Base-by-base conservation (phyloP, 2,329 filamentous ascomycete species). In the Colletotrichum trifolii region DNA sequence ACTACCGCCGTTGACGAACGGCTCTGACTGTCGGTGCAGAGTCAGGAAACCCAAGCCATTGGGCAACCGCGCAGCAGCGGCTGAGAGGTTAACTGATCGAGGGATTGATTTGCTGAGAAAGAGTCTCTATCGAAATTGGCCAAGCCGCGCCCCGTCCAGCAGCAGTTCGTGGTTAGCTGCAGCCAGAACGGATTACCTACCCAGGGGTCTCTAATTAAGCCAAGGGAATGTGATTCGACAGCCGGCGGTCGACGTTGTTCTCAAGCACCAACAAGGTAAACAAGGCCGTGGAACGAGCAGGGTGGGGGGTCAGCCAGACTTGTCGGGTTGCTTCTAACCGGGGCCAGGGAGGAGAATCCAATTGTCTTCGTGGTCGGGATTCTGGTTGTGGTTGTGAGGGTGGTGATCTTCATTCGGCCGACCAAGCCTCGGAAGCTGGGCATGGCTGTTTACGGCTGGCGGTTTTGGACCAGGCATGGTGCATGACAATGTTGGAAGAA, bases 381-480 rank as follows among this genome's bases (percentile, higher is more conserved):
- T 5, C 25, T 25, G 25, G 25, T 25, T 25, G 38, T 52, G 47
- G 35, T 50, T 34, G 61, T 45, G 25, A 46, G 25, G 36, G 47
- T 52, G 46, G 46, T 56, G 62, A 65, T 65, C 62, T 40, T 53
- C 58, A 65, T 65, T 62, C 58, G 58, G 62, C 58, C 58, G 58
- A 53, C 58, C 52, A 11, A 50, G 52, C 62, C 53, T 61, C n/a
- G 55, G 34, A 13, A 47, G 57, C 39, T 54, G 33, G 57, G 48
- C 53, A 34, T 15, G 33, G 46, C 40, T 46, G 53, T 40, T 57
- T 48, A 48, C 36, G 58, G 36, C 35, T 42, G 36, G 48, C 25
- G 3, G 25, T 13, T 58, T 50, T 12, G 33, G 17, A 34, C 45
- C 45, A 13, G 36, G 13, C 15, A 17, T 46, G 43, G 8, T 46